phyloP scores from a whole-genome alignment of 345 rosid species.

The Eucalyptus pauciflora region DNA sequence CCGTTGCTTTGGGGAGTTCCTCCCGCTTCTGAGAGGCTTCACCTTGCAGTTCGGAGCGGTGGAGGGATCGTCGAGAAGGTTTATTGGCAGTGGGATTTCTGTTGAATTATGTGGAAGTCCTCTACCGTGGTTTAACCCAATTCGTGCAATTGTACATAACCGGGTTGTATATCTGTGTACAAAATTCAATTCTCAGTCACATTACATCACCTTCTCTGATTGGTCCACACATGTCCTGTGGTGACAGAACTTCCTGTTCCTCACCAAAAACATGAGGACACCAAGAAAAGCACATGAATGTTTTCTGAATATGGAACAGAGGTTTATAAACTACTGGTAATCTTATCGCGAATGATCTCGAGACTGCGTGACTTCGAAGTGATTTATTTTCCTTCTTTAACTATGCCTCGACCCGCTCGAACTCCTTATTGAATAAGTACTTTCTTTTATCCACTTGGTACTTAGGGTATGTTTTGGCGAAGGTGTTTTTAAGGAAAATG shows the following conservation, averaged over 20 bases:
- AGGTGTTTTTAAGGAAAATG: not conserved
- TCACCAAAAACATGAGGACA: not conserved
- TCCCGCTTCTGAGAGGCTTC: constrained; percentile 89
- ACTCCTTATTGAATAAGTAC: not conserved
- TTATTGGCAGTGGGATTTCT: constrained; percentile 91
- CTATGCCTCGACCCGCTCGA: not conserved
- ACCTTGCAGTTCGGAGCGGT: constrained; percentile 80
- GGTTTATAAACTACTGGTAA: not conserved
- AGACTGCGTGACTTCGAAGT: not conserved
- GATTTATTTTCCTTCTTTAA: not conserved
- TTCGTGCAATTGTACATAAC: not conserved
- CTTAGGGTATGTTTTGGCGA: not conserved
- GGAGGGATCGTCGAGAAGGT: constrained; percentile 94
- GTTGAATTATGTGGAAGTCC: constrained; percentile 13
- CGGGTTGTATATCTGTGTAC: not conserved
- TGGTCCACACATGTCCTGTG: not conserved
- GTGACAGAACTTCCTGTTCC: not conserved
- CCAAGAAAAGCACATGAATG: not conserved
- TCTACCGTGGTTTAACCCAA: not conserved
- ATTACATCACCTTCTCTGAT: not conserved
- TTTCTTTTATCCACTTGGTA: not conserved
- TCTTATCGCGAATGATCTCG: not conserved
- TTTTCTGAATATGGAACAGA: not conserved
- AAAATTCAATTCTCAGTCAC: not conserved
- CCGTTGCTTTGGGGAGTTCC: constrained; percentile 98